Base-by-base conservation (phyloP, 2,329 filamentous ascomycete genomes). In the Aspergillus fischeri region DNA sequence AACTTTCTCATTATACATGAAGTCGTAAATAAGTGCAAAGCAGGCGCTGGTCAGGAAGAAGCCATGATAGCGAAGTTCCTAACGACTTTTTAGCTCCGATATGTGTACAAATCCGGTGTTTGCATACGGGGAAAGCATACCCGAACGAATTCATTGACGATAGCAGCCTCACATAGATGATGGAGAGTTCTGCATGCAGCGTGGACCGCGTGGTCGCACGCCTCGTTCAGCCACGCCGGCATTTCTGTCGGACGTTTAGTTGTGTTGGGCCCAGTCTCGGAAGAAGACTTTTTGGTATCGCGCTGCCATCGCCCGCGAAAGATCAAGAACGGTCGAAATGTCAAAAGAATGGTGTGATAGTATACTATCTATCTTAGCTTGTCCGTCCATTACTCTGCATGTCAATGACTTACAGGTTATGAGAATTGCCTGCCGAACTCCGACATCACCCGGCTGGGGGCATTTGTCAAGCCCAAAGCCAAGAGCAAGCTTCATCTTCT, bases 1-100 rank as follows among this genome's bases (percentile, higher is more conserved):
- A 1, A 70, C 65, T 49, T 67, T 64, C 21, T 72, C 67, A 11
- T 75, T 73, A 32, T 78, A 75, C 20, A 79, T 66, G 49, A 79
- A 68, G 51, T 79, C 76, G 49, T 78, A 78, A 8, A 76, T 73
- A 3, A 79, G 56, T 3, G 73, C 73, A 51, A 78, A 77, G 10
- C 69, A 70, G 11, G 75, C 74, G 29, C 75, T 77, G 35, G 74
- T 70, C 9, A 79, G 64, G 51, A 79, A 79, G 50, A 77, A 79
- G 4, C 69, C 74, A 27, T 79, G 76, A 27, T 79, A 79, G 38
- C 75, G 76, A 3, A 78, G 64, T 66, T 77, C 72, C 77, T 79
- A 24, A 5, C 20, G 1, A 4, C 1, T 25, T 3, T 17, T 63
- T 41, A 60, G 59, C 21, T 8, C 24, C 2, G n/a, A 49, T 14